Evolutionary conservation across 352 stramenopile species (phyloP).

Genomic region (Phytophthora cryptogea): DNA sequence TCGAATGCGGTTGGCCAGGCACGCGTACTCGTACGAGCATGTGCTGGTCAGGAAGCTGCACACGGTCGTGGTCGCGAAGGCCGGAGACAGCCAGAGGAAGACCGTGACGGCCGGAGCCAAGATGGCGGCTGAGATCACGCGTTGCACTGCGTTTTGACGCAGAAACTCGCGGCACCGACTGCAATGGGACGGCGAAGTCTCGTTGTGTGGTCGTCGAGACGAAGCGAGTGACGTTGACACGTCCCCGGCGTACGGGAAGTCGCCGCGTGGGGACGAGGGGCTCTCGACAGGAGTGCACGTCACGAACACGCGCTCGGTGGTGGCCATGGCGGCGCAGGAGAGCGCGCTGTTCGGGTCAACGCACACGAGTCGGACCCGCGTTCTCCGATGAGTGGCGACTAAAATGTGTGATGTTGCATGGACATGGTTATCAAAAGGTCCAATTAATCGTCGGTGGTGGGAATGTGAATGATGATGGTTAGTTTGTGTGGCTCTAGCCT

Average conservation of each 20-base stretch:
- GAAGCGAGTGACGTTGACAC: conserved; percentile 3
- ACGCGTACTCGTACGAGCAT: conserved; percentile 75
- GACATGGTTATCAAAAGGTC: conserved; percentile 6
- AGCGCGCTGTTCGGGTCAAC: conserved; percentile 4
- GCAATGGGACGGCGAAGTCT: neutral
- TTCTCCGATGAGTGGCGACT: conserved; percentile 17
- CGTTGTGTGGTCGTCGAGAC: conserved; percentile 11
- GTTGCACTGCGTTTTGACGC: conserved; percentile 55
- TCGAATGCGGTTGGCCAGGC: conserved; percentile 69
- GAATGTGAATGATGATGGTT: neutral
- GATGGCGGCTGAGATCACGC: conserved; percentile 55
- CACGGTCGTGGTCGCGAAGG: conserved; percentile 63
- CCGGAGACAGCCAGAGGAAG: conserved; percentile 68
- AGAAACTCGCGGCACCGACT: conserved; percentile 29
- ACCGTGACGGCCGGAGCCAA: conserved; percentile 63
- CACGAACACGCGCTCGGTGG: neutral
- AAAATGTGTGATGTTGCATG: conserved; percentile 6
- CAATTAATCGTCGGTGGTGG: conserved; percentile 1
- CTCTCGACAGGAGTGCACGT: neutral
- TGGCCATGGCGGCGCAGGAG: neutral
- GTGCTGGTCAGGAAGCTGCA: conserved; percentile 60
- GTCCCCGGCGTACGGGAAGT: conserved; percentile 13
- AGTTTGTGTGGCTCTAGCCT: conserved; percentile 13
- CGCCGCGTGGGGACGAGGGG: neutral
- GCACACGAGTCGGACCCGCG: neutral